Percentiles rank a stretch among this genome's conserved stretches.
phyloP scores from a whole-genome alignment of 2,329 filamentous ascomycete genomes.

The Metarhizium guizhouense region DNA sequence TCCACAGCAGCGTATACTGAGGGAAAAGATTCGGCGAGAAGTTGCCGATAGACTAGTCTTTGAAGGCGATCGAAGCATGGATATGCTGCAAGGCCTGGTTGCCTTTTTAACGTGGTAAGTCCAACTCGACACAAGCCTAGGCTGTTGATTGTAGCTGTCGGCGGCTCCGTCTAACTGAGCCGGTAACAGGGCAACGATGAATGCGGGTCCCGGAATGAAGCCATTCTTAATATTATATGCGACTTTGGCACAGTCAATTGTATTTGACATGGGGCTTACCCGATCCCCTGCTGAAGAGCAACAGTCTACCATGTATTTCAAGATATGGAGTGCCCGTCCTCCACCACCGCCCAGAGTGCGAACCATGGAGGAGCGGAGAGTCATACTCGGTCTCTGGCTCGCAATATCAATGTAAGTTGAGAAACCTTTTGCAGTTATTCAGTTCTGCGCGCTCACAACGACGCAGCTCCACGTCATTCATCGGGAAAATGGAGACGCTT shows the following conservation, averaged over 20 bases:
- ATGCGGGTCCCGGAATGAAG: constrained; percentile 24
- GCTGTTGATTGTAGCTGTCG: neutral
- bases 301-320: constrained; percentile 26
- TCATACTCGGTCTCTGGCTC: constrained; percentile 38
- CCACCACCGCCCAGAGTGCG: constrained; percentile 21
- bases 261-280: constrained; percentile 38
- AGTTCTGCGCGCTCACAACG: neutral
- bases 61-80: constrained; percentile 39
- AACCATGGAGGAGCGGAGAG: constrained; percentile 41
- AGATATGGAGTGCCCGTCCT: constrained; percentile 19
- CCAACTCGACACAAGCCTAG: neutral
- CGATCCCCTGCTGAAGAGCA: constrained; percentile 26
- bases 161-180: neutral
- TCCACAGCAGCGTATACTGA: constrained; percentile 28
- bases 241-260: constrained; percentile 32
- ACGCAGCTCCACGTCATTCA: constrained; percentile 25
- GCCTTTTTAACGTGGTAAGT: constrained; percentile 9
- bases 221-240: constrained; percentile 35
- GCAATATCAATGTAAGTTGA: constrained; percentile 24
- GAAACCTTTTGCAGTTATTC: neutral
- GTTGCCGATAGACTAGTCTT: constrained; percentile 37
- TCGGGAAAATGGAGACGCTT: constrained; percentile 40
- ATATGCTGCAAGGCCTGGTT: constrained; percentile 43
- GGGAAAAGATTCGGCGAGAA: constrained; percentile 32
- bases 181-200: constrained; percentile 27